Base-by-base conservation (phyloP, 805 yeast species). In the Yarrowia deformans region DNA sequence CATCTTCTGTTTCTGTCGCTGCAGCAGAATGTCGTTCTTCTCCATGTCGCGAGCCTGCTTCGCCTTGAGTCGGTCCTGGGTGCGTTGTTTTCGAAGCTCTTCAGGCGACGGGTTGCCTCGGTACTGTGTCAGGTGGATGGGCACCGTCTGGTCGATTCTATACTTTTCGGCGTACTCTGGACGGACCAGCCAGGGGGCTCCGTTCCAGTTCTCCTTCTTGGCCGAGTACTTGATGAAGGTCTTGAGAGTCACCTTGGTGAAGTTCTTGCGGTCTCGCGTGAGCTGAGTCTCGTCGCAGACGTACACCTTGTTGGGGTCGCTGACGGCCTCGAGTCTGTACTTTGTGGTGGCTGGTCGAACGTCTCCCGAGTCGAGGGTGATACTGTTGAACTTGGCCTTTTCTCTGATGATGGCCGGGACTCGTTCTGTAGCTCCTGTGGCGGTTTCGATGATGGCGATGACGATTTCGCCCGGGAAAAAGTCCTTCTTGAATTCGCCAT, bases 101-200 rank as follows among this genome's bases (percentile, higher is more conserved):
- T 52, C 54, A 6, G 69, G 64, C 9, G 60, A 34, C 4, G 70
- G 70, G 19, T 69, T 69, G 18, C 70, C 69, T 16, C 69, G 54
- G 37, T 68, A 46, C 19, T 70, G 69, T 23, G 70, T 71, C 43
- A 76, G 69, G 52, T 76, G 73, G 14, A 66, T 68, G 0, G 80
- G 80, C 18, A 77, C 69, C 32, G 43, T 69, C 48, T 77, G 76
- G 49, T 78, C 79, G 19, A 91, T 90, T 72, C 90, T 80, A 76
- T 88, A 91, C 73, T 84, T 84, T 69, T 82, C 82, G 0, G 95
- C 95, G 77, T 86, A 91, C 72, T 88, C 88, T 34, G 86, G 87
- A 75, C 89, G 90, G 16, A 95, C 95, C 23, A 94, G 87, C 98
- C 98, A 95, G 2, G 98, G 98, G 2, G 98, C 94, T 3, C 98